Conservation (phyloP, 1,284 basidiomycete genomes). For the Paramarasmius palmivorus region DNA sequence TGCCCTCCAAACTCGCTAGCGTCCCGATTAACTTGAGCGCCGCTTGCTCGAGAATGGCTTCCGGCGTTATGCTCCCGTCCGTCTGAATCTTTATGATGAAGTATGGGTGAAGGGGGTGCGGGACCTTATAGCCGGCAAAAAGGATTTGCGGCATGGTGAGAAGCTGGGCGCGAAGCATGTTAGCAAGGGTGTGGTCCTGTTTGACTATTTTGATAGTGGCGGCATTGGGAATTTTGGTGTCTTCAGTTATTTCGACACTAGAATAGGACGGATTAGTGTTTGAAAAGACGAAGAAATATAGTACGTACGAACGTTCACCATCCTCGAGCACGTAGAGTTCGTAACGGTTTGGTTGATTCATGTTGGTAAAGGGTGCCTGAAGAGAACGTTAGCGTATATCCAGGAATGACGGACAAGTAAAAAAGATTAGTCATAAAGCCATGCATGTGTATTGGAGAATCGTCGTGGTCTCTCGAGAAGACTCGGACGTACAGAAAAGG, state of each 20-base stretch:
- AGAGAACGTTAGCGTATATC: too few species aligned
- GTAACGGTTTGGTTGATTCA: slow-evolving; percentile 84
- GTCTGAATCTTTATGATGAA: slow-evolving; percentile 96
- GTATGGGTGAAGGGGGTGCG: slow-evolving; percentile 93
- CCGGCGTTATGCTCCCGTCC: slow-evolving; percentile 84
- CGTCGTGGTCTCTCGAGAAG: too few species aligned
- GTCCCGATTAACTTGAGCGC: slow-evolving; percentile 83
- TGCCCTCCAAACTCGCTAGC: slow-evolving; percentile 64
- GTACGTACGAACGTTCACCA: slow-evolving; percentile 85
- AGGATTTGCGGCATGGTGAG: slow-evolving; percentile 83
- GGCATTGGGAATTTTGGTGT: slow-evolving; percentile 97
- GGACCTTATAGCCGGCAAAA: slow-evolving; percentile 97
- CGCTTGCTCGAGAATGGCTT: slow-evolving; percentile 82
- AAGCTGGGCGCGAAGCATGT: slow-evolving; percentile 93
- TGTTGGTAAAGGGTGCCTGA: too few species aligned
- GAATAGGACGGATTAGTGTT: slow-evolving; percentile 1
- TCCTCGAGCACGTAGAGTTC: slow-evolving; percentile 92
- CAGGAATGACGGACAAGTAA: too few species aligned
- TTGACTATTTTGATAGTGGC: slow-evolving; percentile 93
- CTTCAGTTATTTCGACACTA: slow-evolving; percentile 90
- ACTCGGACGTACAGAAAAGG: too few species aligned
- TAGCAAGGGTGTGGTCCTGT: slow-evolving; percentile 96
- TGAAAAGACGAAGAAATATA: slow-evolving; percentile 1
- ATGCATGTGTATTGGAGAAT: too few species aligned
- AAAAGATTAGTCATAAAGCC: too few species aligned